A percentile compares a stretch with the other conserved stretches of the same genome.
Evolutionary conservation across 768 basidiomycete species (phyloP).

Genomic region (Collybiopsis confluens): DNA sequence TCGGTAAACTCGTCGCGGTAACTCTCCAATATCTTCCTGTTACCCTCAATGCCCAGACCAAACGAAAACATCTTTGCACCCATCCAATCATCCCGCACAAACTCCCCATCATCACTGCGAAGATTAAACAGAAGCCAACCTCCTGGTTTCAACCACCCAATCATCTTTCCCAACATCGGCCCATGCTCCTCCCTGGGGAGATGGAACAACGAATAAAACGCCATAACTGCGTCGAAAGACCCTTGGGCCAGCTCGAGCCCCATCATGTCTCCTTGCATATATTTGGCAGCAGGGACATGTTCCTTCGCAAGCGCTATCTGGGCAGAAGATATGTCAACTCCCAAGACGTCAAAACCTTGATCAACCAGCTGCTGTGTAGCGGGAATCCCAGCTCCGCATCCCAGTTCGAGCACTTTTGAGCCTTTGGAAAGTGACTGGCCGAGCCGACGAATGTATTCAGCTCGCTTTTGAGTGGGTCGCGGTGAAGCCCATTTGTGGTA

Average conservation of each 20-base stretch:
- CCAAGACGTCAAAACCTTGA: constrained; percentile 19
- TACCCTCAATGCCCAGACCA: constrained; percentile 22
- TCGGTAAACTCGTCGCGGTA: constrained; percentile 13
- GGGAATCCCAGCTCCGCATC: constrained; percentile 25
- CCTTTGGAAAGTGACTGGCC: constrained; percentile 14
- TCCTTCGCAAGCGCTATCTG: constrained; percentile 22
- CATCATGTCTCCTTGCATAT: constrained; percentile 26
- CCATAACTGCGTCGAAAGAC: constrained; percentile 22
- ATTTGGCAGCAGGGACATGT: constrained; percentile 18
- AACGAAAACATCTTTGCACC: constrained; percentile 21
- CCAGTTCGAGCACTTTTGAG: constrained; percentile 23
- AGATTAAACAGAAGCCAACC: constrained; percentile 22
- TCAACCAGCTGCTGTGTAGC: constrained; percentile 18
- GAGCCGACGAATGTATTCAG: constrained; percentile 16
- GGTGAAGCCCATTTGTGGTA: constrained; percentile 17
- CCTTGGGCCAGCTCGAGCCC: constrained; percentile 12
- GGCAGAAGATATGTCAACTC: constrained; percentile 24
- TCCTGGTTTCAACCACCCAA: constrained; percentile 22
- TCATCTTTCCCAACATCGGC: constrained; percentile 21
- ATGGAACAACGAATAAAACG: constrained; percentile 26
- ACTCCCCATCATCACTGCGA: constrained; percentile 14
- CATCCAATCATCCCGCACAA: constrained; percentile 20
- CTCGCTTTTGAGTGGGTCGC: constrained; percentile 17
- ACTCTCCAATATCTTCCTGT: constrained; percentile 17
- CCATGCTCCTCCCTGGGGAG: constrained; percentile 23